Conservation (phyloP, 306 rosid species). For the Cotoneaster glaucophyllus region DNA sequence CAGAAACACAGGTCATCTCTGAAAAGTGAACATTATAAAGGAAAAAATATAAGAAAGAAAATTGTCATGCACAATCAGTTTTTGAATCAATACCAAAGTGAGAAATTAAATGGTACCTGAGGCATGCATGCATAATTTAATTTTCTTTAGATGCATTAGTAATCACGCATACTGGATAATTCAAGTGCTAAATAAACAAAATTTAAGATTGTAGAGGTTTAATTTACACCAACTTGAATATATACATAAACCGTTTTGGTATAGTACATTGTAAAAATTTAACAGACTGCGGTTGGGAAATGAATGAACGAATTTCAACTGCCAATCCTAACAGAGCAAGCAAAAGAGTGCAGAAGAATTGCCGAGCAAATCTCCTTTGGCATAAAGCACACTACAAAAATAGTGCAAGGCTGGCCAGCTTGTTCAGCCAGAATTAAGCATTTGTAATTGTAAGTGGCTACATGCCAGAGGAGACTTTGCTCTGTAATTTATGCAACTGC, state of each 20-base stretch:
- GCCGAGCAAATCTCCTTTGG: conserved; percentile 79
- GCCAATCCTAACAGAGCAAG: neutral
- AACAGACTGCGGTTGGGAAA: no score
- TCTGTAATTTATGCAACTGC: conserved; percentile 56
- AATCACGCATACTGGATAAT: no score
- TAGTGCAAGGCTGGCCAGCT: neutral
- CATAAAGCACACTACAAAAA: conserved; percentile 25
- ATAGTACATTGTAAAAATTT: no score
- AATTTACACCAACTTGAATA: neutral
- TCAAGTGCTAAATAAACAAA: neutral
- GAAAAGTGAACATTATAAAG: neutral
- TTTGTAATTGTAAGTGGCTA: conserved; percentile 19
- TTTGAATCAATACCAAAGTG: neutral
- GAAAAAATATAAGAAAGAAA: neutral
- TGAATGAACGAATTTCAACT: no score
- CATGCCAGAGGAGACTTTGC: conserved; percentile 58
- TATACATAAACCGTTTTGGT: neutral
- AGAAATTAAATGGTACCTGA: neutral
- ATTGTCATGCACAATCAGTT: neutral
- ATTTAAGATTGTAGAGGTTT: neutral
- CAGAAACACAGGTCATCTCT: neutral
- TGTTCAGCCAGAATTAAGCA: neutral
- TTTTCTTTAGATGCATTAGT: no score
- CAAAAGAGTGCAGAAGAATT: conserved; percentile 30
- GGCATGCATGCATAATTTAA: no score